Percentiles rank a stretch among this genome's conserved stretches.
Evolutionary conservation across 768 basidiomycete genomes (phyloP).

Genomic region (Russula sp.): DNA sequence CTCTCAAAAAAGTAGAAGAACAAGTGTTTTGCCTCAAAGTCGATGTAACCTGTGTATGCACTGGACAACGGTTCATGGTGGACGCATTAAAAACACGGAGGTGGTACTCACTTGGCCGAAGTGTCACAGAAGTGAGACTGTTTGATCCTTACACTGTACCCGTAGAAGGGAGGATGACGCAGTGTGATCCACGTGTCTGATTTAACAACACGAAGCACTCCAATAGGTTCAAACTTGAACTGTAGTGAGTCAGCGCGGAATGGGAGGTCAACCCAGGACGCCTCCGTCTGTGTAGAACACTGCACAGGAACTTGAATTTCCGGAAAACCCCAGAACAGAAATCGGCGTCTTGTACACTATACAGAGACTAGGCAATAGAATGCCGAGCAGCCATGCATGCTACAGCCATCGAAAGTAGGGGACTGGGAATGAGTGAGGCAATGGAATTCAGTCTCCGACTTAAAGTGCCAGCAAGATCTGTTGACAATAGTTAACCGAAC

Average conservation of each 20-base stretch:
- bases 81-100: not conserved
- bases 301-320: not conserved
- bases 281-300: not conserved
- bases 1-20: slow-evolving; percentile 62
- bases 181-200: slow-evolving; percentile 34
- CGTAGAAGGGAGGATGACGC: slow-evolving; percentile 39
- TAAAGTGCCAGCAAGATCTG: too few species aligned
- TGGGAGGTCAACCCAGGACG: not conserved
- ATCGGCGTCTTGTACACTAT: not conserved
- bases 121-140: slow-evolving; percentile 38
- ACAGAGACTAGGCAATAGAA: too few species aligned
- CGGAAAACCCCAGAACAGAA: not conserved
- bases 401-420: too few species aligned
- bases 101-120: slow-evolving; percentile 26
- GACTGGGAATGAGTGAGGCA: too few species aligned
- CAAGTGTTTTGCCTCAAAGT: slow-evolving; percentile 53
- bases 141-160: slow-evolving; percentile 38
- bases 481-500: too few species aligned
- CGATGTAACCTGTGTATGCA: slow-evolving; percentile 61
- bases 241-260: not conserved
- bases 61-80: slow-evolving; percentile 25
- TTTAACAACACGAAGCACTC: slow-evolving; percentile 16
- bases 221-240: slow-evolving; percentile 5
- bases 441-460: too few species aligned
- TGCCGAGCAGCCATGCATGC: too few species aligned